Evolutionary conservation across 306 rosid genomes (phyloP).

Genomic region (Canavalia gladiata): DNA sequence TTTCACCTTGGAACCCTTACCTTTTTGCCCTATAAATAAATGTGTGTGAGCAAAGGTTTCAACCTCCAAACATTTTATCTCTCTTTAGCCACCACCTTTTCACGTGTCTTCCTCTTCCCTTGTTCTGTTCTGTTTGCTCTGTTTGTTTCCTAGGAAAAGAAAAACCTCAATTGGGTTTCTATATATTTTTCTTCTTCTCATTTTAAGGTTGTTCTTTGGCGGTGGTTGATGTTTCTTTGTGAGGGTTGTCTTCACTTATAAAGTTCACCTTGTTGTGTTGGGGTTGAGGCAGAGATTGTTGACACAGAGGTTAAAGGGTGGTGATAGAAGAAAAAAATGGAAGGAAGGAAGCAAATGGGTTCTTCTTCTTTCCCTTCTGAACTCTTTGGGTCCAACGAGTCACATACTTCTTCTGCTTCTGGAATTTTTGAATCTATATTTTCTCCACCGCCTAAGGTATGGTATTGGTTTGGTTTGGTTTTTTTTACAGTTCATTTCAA

Average conservation of each 20-base stretch:
- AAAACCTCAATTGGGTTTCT: conserved; percentile 40
- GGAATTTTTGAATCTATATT: conserved; percentile 73
- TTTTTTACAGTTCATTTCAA: conserved; percentile 32
- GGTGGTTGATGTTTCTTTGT: conserved; percentile 53
- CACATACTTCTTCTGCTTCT: conserved; percentile 55
- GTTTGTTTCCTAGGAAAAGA: conserved; percentile 52
- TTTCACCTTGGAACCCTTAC: conserved; percentile 5
- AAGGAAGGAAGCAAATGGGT: conserved; percentile 61
- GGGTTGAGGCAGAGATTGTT: conserved; percentile 35
- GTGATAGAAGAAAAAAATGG: conserved; percentile 56
- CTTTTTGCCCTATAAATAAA: conserved; percentile 57
- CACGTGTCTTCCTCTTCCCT: conserved; percentile 64
- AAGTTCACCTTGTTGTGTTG: conserved; percentile 23
- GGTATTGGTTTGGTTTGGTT: conserved; percentile 7
- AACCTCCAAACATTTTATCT: not conserved
- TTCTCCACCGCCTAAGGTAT: conserved; percentile 73
- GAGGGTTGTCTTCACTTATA: conserved; percentile 12
- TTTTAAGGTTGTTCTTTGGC: conserved; percentile 38
- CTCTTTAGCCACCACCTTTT: conserved; percentile 40
- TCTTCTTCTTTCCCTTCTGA: conserved; percentile 81
- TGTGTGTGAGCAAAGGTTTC: conserved; percentile 50
- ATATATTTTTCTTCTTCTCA: conserved; percentile 12
- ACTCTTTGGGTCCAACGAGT: conserved; percentile 69
- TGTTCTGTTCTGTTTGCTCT: conserved; percentile 44
- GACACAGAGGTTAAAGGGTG: conserved; percentile 15